Conservation (phyloP, 345 rosid species). For the Mercurialis annua region DNA sequence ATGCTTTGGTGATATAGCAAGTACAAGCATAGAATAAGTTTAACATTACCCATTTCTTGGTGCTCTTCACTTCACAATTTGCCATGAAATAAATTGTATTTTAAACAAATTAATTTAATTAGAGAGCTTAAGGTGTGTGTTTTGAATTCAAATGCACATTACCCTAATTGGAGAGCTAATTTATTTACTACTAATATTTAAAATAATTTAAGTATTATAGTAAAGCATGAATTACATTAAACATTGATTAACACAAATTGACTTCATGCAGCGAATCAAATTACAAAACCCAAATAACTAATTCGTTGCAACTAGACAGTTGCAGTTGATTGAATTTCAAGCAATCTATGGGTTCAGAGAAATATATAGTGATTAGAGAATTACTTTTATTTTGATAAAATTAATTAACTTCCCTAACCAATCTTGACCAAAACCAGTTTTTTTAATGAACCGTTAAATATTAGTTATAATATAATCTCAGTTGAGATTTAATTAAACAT, state of each 20-base stretch:
- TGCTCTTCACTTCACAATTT: conserved; percentile 7
- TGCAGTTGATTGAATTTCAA: conserved; percentile 6
- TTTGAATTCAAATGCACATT: too few relatives aligned
- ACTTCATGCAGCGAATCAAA: conserved; percentile 27
- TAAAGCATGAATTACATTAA: neutral
- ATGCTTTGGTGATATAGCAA: too few relatives aligned
- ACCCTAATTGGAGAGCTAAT: too few relatives aligned
- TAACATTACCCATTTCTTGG: neutral
- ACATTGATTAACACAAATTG: neutral
- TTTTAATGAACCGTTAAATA: neutral
- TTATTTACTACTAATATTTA: neutral
- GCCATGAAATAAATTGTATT: neutral
- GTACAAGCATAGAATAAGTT: neutral
- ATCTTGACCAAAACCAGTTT: neutral
- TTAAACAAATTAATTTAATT: neutral
- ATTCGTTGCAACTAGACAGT: conserved; percentile 26
- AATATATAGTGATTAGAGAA: neutral
- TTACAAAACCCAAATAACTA: neutral
- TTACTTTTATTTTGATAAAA: neutral
- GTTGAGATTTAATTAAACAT: neutral
- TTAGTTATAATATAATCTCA: neutral
- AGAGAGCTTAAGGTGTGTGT: too few relatives aligned
- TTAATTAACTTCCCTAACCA: conserved; percentile 12
- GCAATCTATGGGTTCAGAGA: too few relatives aligned
- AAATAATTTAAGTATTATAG: neutral